These are phyloP conservation scores for Alternaria sp. DNA, from an alignment of 2,329 filamentous ascomycete genomes.

Conservation along the genomic window DNA sequence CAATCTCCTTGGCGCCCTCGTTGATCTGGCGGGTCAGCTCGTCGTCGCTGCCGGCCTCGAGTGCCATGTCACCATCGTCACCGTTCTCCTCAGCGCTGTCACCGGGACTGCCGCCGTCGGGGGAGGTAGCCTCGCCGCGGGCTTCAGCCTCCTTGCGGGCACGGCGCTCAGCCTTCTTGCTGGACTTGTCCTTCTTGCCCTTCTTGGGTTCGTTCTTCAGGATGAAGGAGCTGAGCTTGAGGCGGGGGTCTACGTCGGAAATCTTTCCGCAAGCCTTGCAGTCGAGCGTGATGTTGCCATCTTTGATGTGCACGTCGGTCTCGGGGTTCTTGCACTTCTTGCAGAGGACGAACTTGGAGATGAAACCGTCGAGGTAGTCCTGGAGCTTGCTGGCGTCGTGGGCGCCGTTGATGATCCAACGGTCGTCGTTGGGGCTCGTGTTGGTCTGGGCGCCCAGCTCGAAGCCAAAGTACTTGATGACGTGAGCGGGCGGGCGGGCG, in stretches of 20 bases:
- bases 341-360: conserved; percentile 98
- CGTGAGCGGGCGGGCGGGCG: conserved; percentile 87
- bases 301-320: conserved; percentile 94
- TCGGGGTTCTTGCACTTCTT: conserved; percentile 99
- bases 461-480: conserved; percentile 99
- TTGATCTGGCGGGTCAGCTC: conserved; percentile 82
- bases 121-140: conserved; percentile 61
- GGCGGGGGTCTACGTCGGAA: conserved; percentile 85
- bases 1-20: conserved; percentile 73
- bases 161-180: conserved; percentile 85
- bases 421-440: conserved; percentile 94
- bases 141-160: conserved; percentile 76
- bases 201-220: conserved; percentile 95
- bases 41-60: conserved; percentile 84
- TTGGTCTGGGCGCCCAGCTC: conserved; percentile 99
- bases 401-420: conserved; percentile 99
- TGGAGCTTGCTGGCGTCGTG: conserved; percentile 95
- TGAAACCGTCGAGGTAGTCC: conserved; percentile 98
- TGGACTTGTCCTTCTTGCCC: conserved; percentile 94
- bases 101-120: conserved; percentile 65
- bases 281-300: conserved; percentile 88
- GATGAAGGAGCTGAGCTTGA: conserved; percentile 97
- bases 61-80: conserved; percentile 68
- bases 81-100: conserved; percentile 71
- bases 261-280: conserved; percentile 99